A percentile compares a stretch with the other conserved stretches of the same genome.
Conservation (phyloP, 1,284 basidiomycete genomes). For the Rhodotorula glutinis region DNA sequence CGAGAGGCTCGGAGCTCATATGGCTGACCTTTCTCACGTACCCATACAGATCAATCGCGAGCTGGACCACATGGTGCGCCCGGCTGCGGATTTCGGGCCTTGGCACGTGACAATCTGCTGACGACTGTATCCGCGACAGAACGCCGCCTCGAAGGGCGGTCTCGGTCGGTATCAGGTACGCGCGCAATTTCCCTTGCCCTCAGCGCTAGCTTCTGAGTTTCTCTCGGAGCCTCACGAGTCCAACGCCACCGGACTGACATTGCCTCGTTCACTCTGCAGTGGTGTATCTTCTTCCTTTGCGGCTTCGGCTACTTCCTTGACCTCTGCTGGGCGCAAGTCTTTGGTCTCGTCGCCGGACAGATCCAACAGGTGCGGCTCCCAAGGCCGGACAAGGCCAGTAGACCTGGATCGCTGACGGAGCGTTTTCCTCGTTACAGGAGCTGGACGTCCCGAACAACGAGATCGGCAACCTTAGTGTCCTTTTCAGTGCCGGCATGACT, state of each 20-base stretch:
- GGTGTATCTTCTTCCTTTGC: slow-evolving; percentile 61
- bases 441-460: slow-evolving; percentile 52
- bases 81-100: background rate
- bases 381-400: no score
- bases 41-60: slow-evolving; percentile 57
- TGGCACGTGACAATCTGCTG: background rate
- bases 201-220: no score
- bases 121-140: slow-evolving; percentile 9
- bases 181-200: no score
- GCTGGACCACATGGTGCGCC: slow-evolving; percentile 46
- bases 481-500: slow-evolving; percentile 57
- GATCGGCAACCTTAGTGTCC: slow-evolving; percentile 60
- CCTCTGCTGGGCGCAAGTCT: slow-evolving; percentile 39
- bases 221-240: no score
- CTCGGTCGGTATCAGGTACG: slow-evolving; percentile 63
- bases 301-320: slow-evolving; percentile 43
- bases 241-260: background rate
- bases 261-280: slow-evolving; percentile 49
- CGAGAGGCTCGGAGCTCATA: background rate
- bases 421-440: slow-evolving; percentile 8
- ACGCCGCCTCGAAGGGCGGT: slow-evolving; percentile 14
- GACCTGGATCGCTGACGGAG: background rate
- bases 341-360: slow-evolving; percentile 36
- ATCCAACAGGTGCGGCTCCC: slow-evolving; percentile 28
- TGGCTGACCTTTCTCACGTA: background rate